Conservation (phyloP, 352 stramenopile species). For the Pythium oligandrum region DNA sequence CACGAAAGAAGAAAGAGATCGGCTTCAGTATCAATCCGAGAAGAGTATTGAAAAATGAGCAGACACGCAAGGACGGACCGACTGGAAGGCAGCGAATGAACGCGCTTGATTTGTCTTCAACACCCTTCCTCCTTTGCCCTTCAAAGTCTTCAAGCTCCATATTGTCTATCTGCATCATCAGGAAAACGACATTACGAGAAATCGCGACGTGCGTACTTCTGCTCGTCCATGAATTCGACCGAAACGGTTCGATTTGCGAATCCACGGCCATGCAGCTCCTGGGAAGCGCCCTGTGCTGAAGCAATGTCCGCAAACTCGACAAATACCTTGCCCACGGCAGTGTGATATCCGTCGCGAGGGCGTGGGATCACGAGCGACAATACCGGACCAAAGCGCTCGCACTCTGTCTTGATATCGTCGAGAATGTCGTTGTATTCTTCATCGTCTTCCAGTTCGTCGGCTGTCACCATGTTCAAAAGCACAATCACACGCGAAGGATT, state of each 20-base stretch:
- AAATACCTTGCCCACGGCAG: constrained; percentile 82
- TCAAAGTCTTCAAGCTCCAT: too few species aligned
- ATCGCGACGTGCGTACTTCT: constrained; percentile 80
- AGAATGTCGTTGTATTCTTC: constrained; percentile 94
- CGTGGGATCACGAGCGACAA: constrained; percentile 77
- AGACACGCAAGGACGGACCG: too few species aligned
- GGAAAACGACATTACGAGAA: constrained; percentile 32
- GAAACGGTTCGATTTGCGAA: constrained; percentile 93
- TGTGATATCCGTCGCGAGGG: constrained; percentile 49
- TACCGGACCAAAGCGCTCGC: constrained; percentile 81
- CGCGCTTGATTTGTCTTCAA: too few species aligned
- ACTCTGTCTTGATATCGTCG: constrained; percentile 96
- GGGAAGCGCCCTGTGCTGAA: constrained; percentile 74
- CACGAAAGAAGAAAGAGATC: too few species aligned
- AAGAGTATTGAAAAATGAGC: too few species aligned
- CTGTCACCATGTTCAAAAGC: constrained; percentile 97
- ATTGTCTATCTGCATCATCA: too few species aligned
- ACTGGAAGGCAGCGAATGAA: too few species aligned
- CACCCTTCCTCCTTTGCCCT: too few species aligned
- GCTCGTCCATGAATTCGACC: constrained; percentile 85
- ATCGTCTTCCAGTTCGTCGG: constrained; percentile 94
- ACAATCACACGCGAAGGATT: constrained; percentile 86
- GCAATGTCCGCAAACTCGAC: constrained; percentile 89
- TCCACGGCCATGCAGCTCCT: constrained; percentile 88
- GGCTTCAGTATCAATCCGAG: too few species aligned